A percentile compares a stretch with the other conserved stretches of the same genome.
Evolutionary conservation across 2,329 filamentous ascomycete species (phyloP).

Genomic region (Aspergillus carbonarius): DNA sequence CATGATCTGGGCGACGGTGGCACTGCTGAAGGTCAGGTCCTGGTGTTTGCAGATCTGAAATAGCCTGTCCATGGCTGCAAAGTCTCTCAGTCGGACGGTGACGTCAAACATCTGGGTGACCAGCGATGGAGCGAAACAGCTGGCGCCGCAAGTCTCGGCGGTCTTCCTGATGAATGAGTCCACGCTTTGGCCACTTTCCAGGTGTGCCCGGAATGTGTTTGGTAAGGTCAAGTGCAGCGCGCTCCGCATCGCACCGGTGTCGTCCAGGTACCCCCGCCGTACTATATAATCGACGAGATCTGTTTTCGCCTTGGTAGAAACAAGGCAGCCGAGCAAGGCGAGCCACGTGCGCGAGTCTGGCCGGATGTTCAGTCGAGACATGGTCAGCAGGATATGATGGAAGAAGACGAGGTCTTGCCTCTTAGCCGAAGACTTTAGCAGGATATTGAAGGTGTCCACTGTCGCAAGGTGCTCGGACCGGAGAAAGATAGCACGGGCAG

Average conservation of each 20-base stretch:
- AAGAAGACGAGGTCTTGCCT: slow-evolving; percentile 42
- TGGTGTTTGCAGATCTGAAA: slow-evolving; percentile 32
- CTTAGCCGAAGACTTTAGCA: slow-evolving; percentile 40
- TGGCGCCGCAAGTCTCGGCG: slow-evolving; percentile 33
- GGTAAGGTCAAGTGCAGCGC: slow-evolving; percentile 33
- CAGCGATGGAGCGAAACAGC: slow-evolving; percentile 39
- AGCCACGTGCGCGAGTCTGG: slow-evolving; percentile 47
- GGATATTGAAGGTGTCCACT: slow-evolving; percentile 46
- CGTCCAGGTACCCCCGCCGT: slow-evolving; percentile 31
- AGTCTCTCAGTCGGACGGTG: slow-evolving; percentile 26
- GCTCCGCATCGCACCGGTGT: slow-evolving; percentile 23
- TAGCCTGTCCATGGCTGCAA: slow-evolving; percentile 28
- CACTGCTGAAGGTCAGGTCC: slow-evolving; percentile 26
- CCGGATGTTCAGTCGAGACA: slow-evolving; percentile 37
- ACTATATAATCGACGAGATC: slow-evolving; percentile 33
- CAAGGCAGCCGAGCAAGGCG: slow-evolving; percentile 35
- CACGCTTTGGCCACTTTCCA: slow-evolving; percentile 35
- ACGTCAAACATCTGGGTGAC: slow-evolving; percentile 41
- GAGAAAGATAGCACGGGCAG: slow-evolving; percentile 36
- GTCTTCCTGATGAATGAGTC: slow-evolving; percentile 40
- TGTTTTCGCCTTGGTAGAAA: slow-evolving; percentile 28
- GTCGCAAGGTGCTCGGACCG: slow-evolving; percentile 37
- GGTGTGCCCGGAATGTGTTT: slow-evolving; percentile 32
- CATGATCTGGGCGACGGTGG: slow-evolving; percentile 32
- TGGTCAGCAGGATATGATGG: slow-evolving; percentile 36